Conservation (phyloP, 768 basidiomycete species). For the Daedaleopsis nitida region DNA sequence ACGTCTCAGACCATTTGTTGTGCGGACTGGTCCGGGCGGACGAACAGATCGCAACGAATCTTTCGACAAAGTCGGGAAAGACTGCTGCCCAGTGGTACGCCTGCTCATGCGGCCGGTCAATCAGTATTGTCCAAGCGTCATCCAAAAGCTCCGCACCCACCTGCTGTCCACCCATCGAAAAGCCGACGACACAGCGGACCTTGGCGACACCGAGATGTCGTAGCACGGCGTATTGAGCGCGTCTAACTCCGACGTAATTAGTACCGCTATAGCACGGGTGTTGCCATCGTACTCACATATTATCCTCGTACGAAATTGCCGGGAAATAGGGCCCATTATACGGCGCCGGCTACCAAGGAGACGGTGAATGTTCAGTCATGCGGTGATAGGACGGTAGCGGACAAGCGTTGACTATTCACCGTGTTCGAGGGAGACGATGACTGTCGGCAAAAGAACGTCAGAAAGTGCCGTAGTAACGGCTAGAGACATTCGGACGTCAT, state of each 20-base stretch:
- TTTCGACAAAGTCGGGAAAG: conserved; percentile 54
- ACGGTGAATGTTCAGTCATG: neutral
- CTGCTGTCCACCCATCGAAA: conserved; percentile 35
- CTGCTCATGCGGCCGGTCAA: conserved; percentile 26
- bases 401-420: conserved; percentile 10
- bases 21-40: conserved; percentile 55
- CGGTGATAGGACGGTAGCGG: neutral
- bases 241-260: conserved; percentile 9
- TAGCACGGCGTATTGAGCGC: conserved; percentile 30
- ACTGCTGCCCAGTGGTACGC: conserved; percentile 58
- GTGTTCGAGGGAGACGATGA: conserved; percentile 34
- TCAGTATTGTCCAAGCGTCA: neutral
- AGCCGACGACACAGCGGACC: conserved; percentile 28
- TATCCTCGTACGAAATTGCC: conserved; percentile 31
- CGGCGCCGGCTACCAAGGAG: conserved; percentile 27
- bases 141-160: conserved; percentile 9
- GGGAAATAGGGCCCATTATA: conserved; percentile 36
- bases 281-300: conserved; percentile 22
- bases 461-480: too few relatives aligned
- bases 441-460: conserved; percentile 8
- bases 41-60: conserved; percentile 47
- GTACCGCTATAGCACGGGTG: neutral
- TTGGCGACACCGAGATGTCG: conserved; percentile 25
- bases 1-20: conserved; percentile 45
- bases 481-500: neutral